phyloP scores from a whole-genome alignment of 495 filamentous ascomycete species.

The Xylaria grammica region DNA sequence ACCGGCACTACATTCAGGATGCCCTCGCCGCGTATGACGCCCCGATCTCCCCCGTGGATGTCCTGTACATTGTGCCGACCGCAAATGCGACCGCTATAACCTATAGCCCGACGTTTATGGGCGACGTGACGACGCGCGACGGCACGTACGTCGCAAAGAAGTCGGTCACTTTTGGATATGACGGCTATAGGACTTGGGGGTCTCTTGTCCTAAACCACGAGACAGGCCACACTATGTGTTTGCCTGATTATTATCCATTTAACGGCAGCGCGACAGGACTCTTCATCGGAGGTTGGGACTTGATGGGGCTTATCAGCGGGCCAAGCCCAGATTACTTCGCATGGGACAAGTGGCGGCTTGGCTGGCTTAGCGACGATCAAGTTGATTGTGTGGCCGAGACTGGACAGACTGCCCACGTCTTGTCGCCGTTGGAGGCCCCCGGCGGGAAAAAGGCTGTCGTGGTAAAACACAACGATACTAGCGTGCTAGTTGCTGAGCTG shows the following conservation, averaged over 20 bases:
- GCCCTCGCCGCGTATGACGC: constrained; percentile 33
- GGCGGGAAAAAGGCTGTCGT: constrained; percentile 27
- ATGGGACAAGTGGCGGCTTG: constrained; percentile 43
- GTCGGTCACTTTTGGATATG: constrained; percentile 35
- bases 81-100: constrained; percentile 30
- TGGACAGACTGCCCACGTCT: constrained; percentile 28
- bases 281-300: constrained; percentile 41
- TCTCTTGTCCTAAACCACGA: constrained; percentile 40
- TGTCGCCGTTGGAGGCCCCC: constrained; percentile 32
- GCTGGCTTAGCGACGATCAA: constrained; percentile 37
- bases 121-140: constrained; percentile 33
- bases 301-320: constrained; percentile 42
- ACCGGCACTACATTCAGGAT: constrained; percentile 38
- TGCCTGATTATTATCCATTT: constrained; percentile 40
- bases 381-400: constrained; percentile 30
- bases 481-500: constrained; percentile 25
- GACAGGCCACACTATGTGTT: constrained; percentile 41
- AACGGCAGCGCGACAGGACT: constrained; percentile 32
- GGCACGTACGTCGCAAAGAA: constrained; percentile 33
- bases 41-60: constrained; percentile 29
- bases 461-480: constrained; percentile 21
- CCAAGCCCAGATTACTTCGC: constrained; percentile 43
- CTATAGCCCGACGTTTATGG: constrained; percentile 37
- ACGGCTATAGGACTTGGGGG: constrained; percentile 35
- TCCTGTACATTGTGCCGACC: constrained; percentile 40